A percentile compares a stretch with the other conserved stretches of the same genome.
Conservation (phyloP, 371 early-diverging fungal genomes). For the Mortierella polycephala region DNA sequence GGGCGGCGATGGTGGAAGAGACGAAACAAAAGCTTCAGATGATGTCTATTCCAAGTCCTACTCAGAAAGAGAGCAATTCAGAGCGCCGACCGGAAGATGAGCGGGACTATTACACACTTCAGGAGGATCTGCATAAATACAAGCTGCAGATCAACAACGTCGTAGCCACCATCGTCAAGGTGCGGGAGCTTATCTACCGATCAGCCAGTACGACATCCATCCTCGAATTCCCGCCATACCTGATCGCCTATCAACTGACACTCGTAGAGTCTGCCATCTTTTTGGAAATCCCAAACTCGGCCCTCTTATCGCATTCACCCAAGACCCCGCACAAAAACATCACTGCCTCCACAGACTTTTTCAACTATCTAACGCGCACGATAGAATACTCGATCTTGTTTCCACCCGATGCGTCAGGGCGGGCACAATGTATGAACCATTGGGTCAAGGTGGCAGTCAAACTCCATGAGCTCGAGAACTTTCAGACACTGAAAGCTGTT, state of each 20-base stretch:
- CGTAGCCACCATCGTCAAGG: constrained; percentile 64
- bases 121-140: constrained; percentile 60
- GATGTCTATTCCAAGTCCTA: background rate
- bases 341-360: constrained; percentile 82
- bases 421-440: constrained; percentile 73
- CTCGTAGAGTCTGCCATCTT: constrained; percentile 79
- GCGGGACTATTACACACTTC: constrained; percentile 45
- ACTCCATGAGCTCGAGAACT: constrained; percentile 73
- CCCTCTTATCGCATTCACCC: constrained; percentile 75
- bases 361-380: constrained; percentile 82
- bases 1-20: constrained; percentile 34
- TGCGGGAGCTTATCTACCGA: constrained; percentile 66
- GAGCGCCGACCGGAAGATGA: constrained; percentile 40
- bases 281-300: constrained; percentile 70
- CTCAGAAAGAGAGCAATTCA: background rate
- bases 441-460: constrained; percentile 84
- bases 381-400: constrained; percentile 79
- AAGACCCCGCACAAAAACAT: constrained; percentile 75
- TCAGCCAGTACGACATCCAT: constrained; percentile 71
- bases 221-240: constrained; percentile 71
- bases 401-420: constrained; percentile 67
- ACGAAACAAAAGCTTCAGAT: constrained; percentile 27
- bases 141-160: constrained; percentile 58
- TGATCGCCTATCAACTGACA: constrained; percentile 80
- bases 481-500: constrained; percentile 82